These are phyloP conservation scores for Monosporascus sp. DNA, from an alignment of 2,329 filamentous ascomycete genomes.

Conservation along the genomic window DNA sequence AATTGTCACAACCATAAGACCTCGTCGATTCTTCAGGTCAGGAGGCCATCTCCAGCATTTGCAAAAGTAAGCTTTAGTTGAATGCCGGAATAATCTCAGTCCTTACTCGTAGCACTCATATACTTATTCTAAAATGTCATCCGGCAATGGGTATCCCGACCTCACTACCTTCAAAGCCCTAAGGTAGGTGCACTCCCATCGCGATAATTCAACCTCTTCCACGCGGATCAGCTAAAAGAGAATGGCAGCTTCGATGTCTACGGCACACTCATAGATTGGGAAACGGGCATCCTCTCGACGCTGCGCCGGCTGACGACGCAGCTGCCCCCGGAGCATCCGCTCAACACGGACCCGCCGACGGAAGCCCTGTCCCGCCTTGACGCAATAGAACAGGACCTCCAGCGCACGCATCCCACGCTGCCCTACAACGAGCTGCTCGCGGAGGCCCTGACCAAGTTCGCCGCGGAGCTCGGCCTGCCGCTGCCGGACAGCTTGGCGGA, in stretches of 20 bases:
- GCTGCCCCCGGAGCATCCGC: slow-evolving; percentile 26
- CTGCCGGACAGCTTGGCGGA: slow-evolving; percentile 34
- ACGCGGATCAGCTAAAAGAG: neutral
- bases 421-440: slow-evolving; percentile 57
- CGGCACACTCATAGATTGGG: slow-evolving; percentile 76
- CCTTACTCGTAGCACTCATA: too few relatives aligned
- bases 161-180: slow-evolving; percentile 29
- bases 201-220: neutral
- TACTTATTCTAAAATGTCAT: neutral
- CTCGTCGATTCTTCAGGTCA: too few relatives aligned
- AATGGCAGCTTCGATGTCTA: slow-evolving; percentile 63
- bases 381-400: slow-evolving; percentile 42
- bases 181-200: neutral
- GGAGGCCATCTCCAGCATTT: too few relatives aligned
- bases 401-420: slow-evolving; percentile 48
- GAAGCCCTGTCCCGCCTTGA: slow-evolving; percentile 37
- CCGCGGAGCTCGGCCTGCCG: slow-evolving; percentile 34
- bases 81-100: too few relatives aligned
- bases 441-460: slow-evolving; percentile 39
- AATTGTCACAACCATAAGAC: too few relatives aligned
- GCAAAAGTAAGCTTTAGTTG: too few relatives aligned
- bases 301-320: slow-evolving; percentile 43
- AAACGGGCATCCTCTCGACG: slow-evolving; percentile 54
- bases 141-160: neutral
- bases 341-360: slow-evolving; percentile 29